Conservation (phyloP, 495 filamentous ascomycete species). For the Xeromyces bisporus region DNA sequence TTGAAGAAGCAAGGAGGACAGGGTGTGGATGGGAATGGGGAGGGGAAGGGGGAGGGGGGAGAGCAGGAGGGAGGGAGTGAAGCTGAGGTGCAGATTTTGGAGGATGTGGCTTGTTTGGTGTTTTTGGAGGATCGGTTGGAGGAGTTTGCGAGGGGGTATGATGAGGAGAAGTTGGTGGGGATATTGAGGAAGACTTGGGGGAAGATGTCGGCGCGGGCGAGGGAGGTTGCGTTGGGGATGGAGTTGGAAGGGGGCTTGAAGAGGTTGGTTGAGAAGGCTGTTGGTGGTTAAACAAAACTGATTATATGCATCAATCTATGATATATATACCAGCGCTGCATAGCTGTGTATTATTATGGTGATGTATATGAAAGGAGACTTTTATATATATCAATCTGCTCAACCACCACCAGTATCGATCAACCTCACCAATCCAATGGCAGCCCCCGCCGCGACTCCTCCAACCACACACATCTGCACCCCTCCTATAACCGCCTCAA, state of each 20-base stretch:
- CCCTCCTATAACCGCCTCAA: conserved; percentile 30
- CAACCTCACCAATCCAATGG: conserved; percentile 40
- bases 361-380: too few species aligned
- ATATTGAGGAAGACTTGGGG: conserved; percentile 72
- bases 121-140: conserved; percentile 77
- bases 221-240: conserved; percentile 49
- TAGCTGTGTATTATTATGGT: too few species aligned
- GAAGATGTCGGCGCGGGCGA: conserved; percentile 58
- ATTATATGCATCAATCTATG: not conserved
- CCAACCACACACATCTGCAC: conserved; percentile 51
- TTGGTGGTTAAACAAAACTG: conserved; percentile 22
- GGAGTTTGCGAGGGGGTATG: conserved; percentile 41
- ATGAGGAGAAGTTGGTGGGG: conserved; percentile 57
- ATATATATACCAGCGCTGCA: not conserved
- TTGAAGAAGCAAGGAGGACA: conserved; percentile 28
- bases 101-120: conserved; percentile 74
- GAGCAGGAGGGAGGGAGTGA: too few species aligned
- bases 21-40: conserved; percentile 22
- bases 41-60: conserved; percentile 40
- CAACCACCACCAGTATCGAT: conserved; percentile 17
- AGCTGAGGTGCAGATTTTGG: conserved; percentile 51
- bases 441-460: conserved; percentile 45
- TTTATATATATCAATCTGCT: not conserved
- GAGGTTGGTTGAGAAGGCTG: conserved; percentile 44
- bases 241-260: conserved; percentile 40